Base-by-base conservation (phyloP, 768 basidiomycete genomes). In the Coprinopsis marcescibilis region DNA sequence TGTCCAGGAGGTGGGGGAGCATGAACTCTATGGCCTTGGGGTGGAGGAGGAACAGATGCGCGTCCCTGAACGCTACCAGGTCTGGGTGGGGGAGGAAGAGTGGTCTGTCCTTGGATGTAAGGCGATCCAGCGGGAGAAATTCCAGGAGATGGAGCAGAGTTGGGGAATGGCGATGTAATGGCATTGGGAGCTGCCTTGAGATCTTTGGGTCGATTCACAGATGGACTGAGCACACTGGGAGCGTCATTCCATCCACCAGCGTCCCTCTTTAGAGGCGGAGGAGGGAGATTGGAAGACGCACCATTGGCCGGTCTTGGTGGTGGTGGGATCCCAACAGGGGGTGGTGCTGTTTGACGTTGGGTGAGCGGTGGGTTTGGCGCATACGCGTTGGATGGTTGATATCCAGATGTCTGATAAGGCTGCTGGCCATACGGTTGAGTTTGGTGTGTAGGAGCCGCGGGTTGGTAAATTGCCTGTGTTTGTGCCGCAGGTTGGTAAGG, bases 181-280 rank as follows among this genome's bases (percentile, higher is more conserved):
- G 93, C 78, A 5, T 73, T 70, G 2, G 78, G 83, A 56, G 86
- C 89, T 3, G 42, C 21, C 21, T 49, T 49, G 45, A 71, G 56
- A 4, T 73, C 64, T 17, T 74, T 68, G 1, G 85, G 78, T 1
- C 70, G 69, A 20, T 74, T 65, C 17, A 74, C 71, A 1, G 85
- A 78, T 14, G 75, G 61, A 7, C 68, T 59, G 13, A 69, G 54
- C 11, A 79, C 52, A 4, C 70, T 60, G 0, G 91, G 92, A 0
- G 91, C 81, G 63, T 97, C 94, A 56, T 97, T 97, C 92, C 93
- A 97, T 0, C 91, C 91, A 13, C 83, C 78, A 23, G 82, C 81
- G 41, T 85, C 85, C 23, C 81, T 78, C 24, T 81, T 81, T 3
- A 81, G 77, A 1, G 85, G 77, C 1, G 78, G 73, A 39, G 68